Evolutionary conservation across 345 rosid genomes (phyloP).

Genomic region (Cardamine resedifolia): DNA sequence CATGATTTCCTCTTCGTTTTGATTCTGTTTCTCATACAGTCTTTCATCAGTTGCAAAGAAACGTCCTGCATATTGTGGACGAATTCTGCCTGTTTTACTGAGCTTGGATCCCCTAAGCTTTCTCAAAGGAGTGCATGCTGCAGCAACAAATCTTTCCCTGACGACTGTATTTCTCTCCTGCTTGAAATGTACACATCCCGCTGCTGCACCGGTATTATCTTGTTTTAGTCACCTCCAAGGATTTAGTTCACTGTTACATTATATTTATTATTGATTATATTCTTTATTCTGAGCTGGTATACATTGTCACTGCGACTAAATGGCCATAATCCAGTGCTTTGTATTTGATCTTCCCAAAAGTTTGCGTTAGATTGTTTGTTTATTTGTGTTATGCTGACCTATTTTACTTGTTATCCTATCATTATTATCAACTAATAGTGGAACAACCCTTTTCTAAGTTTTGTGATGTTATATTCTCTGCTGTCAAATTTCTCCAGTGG

Average conservation of each 20-base stretch:
- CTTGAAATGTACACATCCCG: slow-evolving; percentile 83
- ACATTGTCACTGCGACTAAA: slow-evolving; percentile 11
- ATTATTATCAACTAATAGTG: slow-evolving; percentile 6
- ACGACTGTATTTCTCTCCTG: slow-evolving; percentile 70
- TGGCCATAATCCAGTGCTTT: slow-evolving; percentile 18
- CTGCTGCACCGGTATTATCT: slow-evolving; percentile 90
- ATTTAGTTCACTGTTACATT: slow-evolving; percentile 7
- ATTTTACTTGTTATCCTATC: slow-evolving; percentile 14
- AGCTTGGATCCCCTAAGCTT: slow-evolving; percentile 74
- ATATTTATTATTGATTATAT: background rate
- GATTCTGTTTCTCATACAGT: slow-evolving; percentile 46
- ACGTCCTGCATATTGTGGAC: slow-evolving; percentile 88
- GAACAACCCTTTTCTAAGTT: slow-evolving; percentile 7
- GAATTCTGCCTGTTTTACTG: slow-evolving; percentile 89
- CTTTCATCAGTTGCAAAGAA: slow-evolving; percentile 83
- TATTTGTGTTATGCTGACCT: slow-evolving; percentile 7
- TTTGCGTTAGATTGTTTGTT: slow-evolving; percentile 1
- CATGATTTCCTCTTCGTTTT: slow-evolving; percentile 19
- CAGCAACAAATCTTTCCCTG: slow-evolving; percentile 65
- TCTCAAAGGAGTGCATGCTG: slow-evolving; percentile 60
- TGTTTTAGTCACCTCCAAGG: slow-evolving; percentile 4
- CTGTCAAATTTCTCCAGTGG: slow-evolving; percentile 62
- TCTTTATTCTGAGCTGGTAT: background rate
- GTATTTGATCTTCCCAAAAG: slow-evolving; percentile 13
- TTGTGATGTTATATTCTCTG: background rate